Evolutionary conservation across 345 rosid genomes (phyloP).

Genomic region (Eutrema japonicum): DNA sequence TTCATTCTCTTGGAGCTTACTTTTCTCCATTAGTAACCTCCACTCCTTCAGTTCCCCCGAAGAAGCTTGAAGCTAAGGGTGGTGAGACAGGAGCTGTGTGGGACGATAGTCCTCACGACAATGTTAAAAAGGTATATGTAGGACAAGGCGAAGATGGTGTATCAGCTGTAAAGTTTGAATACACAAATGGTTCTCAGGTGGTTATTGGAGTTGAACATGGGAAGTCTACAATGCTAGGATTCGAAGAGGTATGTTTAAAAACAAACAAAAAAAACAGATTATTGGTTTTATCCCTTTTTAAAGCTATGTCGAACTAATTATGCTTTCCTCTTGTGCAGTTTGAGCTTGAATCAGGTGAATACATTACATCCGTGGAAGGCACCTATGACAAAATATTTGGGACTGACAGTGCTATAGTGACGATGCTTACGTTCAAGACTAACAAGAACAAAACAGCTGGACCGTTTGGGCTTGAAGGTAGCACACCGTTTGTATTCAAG

Average conservation of each 20-base stretch:
- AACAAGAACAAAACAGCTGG: constrained; percentile 22
- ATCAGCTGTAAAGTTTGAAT: constrained; percentile 36
- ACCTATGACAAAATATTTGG: constrained; percentile 34
- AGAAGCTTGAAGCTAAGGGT: constrained; percentile 39
- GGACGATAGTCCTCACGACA: constrained; percentile 41
- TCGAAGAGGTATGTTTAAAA: constrained; percentile 16
- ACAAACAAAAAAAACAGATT: background rate
- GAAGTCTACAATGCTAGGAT: constrained; percentile 20
- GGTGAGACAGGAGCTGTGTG: constrained; percentile 38
- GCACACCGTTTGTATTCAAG: constrained; percentile 13
- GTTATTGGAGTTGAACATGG: constrained; percentile 30
- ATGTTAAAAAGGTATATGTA: constrained; percentile 33
- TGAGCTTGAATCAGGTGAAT: constrained; percentile 39
- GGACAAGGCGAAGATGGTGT: constrained; percentile 36
- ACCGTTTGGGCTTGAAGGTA: constrained; percentile 36
- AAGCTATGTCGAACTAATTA: background rate
- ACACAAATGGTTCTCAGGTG: constrained; percentile 30
- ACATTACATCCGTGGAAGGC: constrained; percentile 40
- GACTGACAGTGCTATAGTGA: constrained; percentile 7
- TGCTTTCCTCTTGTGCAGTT: constrained; percentile 19
- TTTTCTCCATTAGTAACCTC: background rate
- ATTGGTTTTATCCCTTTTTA: background rate
- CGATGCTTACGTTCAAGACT: constrained; percentile 36
- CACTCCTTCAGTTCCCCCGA: background rate
- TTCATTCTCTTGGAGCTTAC: background rate